A percentile compares a stretch with the other conserved stretches of the same genome.
Conservation (phyloP, 306 rosid genomes). For the Hylodesmum podocarpum region DNA sequence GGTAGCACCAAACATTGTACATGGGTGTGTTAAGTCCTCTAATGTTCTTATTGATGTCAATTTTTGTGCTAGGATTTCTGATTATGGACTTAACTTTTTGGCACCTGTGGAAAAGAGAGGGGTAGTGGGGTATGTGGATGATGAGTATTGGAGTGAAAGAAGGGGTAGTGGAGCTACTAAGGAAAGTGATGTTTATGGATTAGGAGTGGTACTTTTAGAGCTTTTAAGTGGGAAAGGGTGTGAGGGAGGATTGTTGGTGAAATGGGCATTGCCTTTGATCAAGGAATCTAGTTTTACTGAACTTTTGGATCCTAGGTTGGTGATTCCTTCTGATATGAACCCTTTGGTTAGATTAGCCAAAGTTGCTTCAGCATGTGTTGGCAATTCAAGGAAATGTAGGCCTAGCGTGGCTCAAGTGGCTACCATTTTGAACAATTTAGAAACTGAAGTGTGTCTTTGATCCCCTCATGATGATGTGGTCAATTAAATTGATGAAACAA, state of each 20-base stretch:
- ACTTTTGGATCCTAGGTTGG: constrained; percentile 64
- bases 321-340: constrained; percentile 45
- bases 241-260: constrained; percentile 61
- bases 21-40: constrained; percentile 81
- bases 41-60: constrained; percentile 59
- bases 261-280: constrained; percentile 87
- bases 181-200: constrained; percentile 84
- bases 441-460: constrained; percentile 43
- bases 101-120: constrained; percentile 58
- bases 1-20: constrained; percentile 66
- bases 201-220: constrained; percentile 82
- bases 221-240: constrained; percentile 75
- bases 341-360: constrained; percentile 71
- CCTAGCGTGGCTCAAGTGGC: constrained; percentile 74
- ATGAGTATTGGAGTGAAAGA: constrained; percentile 54
- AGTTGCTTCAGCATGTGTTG: constrained; percentile 84
- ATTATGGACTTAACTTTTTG: constrained; percentile 66
- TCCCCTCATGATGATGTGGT: background rate
- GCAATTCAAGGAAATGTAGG: constrained; percentile 72
- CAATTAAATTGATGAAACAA: constrained; percentile 16
- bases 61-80: constrained; percentile 56
- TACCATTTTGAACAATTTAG: constrained; percentile 66
- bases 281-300: constrained; percentile 55
- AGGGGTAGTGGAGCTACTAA: constrained; percentile 46
- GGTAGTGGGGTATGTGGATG: constrained; percentile 59